Conservation (phyloP, 2,329 filamentous ascomycete genomes). For the Cladosporium sp. region DNA sequence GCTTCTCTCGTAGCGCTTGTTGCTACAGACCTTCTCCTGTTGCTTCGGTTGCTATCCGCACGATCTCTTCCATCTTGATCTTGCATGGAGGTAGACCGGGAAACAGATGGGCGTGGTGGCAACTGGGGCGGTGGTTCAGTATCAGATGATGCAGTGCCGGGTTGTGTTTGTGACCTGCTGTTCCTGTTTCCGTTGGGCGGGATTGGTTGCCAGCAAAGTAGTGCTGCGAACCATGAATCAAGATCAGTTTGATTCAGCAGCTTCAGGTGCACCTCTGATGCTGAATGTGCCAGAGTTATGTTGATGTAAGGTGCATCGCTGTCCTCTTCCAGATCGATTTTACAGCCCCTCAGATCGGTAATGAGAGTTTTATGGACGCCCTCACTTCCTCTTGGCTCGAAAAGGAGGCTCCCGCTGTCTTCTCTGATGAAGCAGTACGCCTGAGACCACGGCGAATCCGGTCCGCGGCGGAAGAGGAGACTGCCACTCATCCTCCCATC, state of each 20-base stretch:
- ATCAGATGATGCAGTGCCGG: conserved; percentile 20
- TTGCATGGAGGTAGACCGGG: conserved; percentile 5
- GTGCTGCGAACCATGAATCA: conserved; percentile 73
- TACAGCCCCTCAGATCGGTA: conserved; percentile 69
- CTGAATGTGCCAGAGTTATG: conserved; percentile 49
- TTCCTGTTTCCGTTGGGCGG: conserved; percentile 53
- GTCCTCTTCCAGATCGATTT: conserved; percentile 50
- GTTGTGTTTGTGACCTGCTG: conserved; percentile 41
- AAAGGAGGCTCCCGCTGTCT: conserved; percentile 68
- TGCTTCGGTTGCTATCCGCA: conserved; percentile 23
- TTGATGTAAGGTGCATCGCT: conserved; percentile 47
- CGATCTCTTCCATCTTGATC: conserved; percentile 19
- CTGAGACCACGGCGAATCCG: conserved; percentile 58
- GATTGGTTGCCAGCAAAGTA: conserved; percentile 77
- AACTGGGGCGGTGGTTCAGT: conserved; percentile 23
- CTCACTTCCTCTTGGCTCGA: conserved; percentile 63
- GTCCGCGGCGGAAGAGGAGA: conserved; percentile 64
- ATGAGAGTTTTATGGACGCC: conserved; percentile 63
- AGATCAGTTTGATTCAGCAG: conserved; percentile 62
- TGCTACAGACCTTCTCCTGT: conserved; percentile 41
- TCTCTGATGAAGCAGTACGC: conserved; percentile 77
- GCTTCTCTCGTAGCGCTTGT: conserved; percentile 59
- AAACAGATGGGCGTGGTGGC: conserved; percentile 11
- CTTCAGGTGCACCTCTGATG: conserved; percentile 59
- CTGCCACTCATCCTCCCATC: conserved; percentile 76